Evolutionary conservation across 805 yeast species (phyloP).

Genomic region (Ogataea paraovalis): DNA sequence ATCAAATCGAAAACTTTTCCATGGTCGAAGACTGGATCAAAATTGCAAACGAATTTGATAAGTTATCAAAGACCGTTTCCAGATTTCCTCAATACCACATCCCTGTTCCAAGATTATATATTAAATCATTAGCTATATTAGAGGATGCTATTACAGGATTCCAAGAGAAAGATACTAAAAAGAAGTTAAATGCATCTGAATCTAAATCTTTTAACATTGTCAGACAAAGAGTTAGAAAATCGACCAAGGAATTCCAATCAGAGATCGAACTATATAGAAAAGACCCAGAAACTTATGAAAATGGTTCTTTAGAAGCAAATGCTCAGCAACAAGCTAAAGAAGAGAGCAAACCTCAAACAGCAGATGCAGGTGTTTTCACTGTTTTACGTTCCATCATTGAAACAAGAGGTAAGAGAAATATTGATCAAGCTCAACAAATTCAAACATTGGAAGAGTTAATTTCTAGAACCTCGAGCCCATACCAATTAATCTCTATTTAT

Average conservation of each 20-base stretch:
- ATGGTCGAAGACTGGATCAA: constrained; percentile 75
- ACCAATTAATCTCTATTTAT: constrained; percentile 74
- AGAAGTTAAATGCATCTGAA: constrained; percentile 76
- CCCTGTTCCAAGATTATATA: constrained; percentile 66
- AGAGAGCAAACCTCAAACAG: constrained; percentile 35
- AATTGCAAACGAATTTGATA: constrained; percentile 74
- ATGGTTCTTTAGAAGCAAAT: constrained; percentile 35
- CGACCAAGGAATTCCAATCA: constrained; percentile 61
- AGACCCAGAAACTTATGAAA: constrained; percentile 72
- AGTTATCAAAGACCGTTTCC: constrained; percentile 58
- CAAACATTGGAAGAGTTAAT: constrained; percentile 60
- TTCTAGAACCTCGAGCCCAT: constrained; percentile 50
- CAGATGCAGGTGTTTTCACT: constrained; percentile 56
- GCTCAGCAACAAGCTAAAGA: constrained; percentile 31
- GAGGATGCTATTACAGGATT: constrained; percentile 62
- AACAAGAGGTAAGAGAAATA: constrained; percentile 92
- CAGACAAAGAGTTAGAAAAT: constrained; percentile 84
- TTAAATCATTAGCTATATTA: constrained; percentile 64
- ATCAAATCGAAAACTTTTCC: constrained; percentile 64
- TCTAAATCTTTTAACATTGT: constrained; percentile 84
- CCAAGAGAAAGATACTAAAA: constrained; percentile 47
- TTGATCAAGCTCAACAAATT: constrained; percentile 79
- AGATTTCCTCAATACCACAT: constrained; percentile 74
- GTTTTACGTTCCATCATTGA: constrained; percentile 74
- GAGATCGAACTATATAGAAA: constrained; percentile 57